A percentile compares a stretch with the other conserved stretches of the same genome.
phyloP scores from a whole-genome alignment of 495 filamentous ascomycete species.

The Evansstolkia leycettana region DNA sequence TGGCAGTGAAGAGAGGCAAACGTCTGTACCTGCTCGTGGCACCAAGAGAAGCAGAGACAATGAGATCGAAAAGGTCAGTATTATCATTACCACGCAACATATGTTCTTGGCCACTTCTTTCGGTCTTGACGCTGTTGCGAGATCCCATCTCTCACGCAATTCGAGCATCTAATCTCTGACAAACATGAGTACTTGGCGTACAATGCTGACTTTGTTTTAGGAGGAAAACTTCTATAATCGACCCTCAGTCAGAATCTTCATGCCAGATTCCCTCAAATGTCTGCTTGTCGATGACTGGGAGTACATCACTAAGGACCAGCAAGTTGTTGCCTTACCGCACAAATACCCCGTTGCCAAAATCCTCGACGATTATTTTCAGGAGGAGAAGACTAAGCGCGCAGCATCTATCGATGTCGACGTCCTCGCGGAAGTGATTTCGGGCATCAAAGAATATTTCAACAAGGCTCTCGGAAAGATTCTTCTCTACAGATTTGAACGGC shows the following conservation, averaged over 20 bases:
- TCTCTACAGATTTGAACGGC: conserved; percentile 82
- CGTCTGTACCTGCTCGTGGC: conserved; percentile 49
- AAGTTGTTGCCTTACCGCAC: conserved; percentile 75
- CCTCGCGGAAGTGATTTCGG: conserved; percentile 74
- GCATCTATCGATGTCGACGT: conserved; percentile 62
- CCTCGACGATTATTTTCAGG: conserved; percentile 61
- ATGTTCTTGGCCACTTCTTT: too few relatives aligned
- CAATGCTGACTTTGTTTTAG: conserved; percentile 35
- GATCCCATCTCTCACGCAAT: too few relatives aligned
- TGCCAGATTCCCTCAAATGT: conserved; percentile 76
- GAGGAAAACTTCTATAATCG: conserved; percentile 73
- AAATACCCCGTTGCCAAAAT: conserved; percentile 61
- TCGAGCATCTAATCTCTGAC: too few relatives aligned
- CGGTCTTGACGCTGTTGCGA: too few relatives aligned
- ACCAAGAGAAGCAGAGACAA: conserved; percentile 67
- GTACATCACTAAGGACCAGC: conserved; percentile 87
- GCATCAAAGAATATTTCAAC: conserved; percentile 86
- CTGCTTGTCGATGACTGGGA: conserved; percentile 98
- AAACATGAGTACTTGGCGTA: too few relatives aligned
- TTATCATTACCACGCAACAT: not conserved
- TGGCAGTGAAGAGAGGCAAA: conserved; percentile 76
- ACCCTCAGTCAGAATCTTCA: conserved; percentile 68
- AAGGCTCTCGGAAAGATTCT: conserved; percentile 73
- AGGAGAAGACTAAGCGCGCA: conserved; percentile 54
- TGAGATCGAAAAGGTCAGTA: conserved; percentile 75